Base-by-base conservation (phyloP, 768 basidiomycete genomes). In the Lactarius trivialis region DNA sequence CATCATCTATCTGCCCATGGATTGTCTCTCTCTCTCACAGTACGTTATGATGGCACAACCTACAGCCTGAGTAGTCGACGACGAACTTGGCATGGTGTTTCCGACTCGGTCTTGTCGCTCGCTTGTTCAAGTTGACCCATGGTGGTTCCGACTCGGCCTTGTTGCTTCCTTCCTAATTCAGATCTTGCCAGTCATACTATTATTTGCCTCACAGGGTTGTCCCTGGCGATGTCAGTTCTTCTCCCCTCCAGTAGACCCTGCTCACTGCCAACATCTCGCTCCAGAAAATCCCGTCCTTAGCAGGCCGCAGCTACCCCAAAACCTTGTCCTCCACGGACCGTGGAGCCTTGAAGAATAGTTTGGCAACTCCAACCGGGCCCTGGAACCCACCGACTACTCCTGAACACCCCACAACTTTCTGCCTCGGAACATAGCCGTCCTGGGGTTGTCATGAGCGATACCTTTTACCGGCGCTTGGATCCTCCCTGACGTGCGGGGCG, bases 391-490 rank as follows among this genome's bases (percentile, higher is more conserved):
- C n/a, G 76, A 79, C 64, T 69, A 70, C 1, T 86, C 79, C 80
- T 75, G 75, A 52, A 75, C 79, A 30, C 2, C 30, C 30, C 36
- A 70, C 14, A 81, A 85, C 70, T 83, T 87, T 68, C 70, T 82
- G 72, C 73, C 85, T 3, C 83, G 83, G 3, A 85, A 84, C 19
- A 82, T 85, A 82, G 81, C 85, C 19, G 76, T 88, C 52, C 79
- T 80, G n/a, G 75, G 28, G 81, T 86, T 12, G 64, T 87, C 5
- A 66, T 86, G 0, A 59, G 57, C 34, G 69, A 74, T 8, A 53
- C 56, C 5, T 43, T n/a, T 45, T 26, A 12, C 2, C 8, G 1
- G 24, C 8, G 69, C 73, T n/a, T 87, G 79, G 78, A 34, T 36
- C 36, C 69, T 74, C 87, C 4, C 86, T 78, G 78, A n/a, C 55